These are phyloP conservation scores for Leccinum subatratum DNA, from an alignment of 1,284 basidiomycete genomes.

Conservation along the genomic window DNA sequence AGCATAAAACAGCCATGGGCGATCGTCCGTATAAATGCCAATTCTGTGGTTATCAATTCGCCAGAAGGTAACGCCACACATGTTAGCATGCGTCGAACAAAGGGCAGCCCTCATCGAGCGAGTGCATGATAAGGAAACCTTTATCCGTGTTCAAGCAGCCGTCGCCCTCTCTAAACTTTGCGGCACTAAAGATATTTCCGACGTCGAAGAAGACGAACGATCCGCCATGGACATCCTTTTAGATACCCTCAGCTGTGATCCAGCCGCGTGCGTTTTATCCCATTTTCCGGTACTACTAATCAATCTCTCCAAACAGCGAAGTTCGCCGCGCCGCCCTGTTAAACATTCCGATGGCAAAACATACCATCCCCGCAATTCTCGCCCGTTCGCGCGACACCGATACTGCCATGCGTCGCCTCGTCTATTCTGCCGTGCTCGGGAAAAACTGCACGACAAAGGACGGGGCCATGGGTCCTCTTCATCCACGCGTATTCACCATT, in stretches of 20 bases:
- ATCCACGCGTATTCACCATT: slow-evolving; percentile 68
- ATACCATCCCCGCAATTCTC: slow-evolving; percentile 67
- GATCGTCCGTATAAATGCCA: slow-evolving; percentile 88
- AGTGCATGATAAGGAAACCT: slow-evolving; percentile 79
- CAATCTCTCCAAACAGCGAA: slow-evolving; percentile 51
- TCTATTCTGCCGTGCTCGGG: slow-evolving; percentile 68
- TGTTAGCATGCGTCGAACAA: no score
- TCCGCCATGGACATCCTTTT: slow-evolving; percentile 67
- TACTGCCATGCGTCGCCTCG: slow-evolving; percentile 72
- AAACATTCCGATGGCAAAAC: slow-evolving; percentile 64
- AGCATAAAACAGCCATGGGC: slow-evolving; percentile 60
- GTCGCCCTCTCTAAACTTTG: slow-evolving; percentile 83
- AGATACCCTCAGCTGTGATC: slow-evolving; percentile 71
- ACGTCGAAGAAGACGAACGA: slow-evolving; percentile 61
- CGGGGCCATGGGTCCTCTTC: slow-evolving; percentile 48
- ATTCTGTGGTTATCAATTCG: slow-evolving; percentile 85
- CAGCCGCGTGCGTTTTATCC: slow-evolving; percentile 59
- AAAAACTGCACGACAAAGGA: slow-evolving; percentile 23
- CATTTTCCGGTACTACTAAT: not conserved
- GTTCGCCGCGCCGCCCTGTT: slow-evolving; percentile 85
- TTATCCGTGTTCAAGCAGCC: slow-evolving; percentile 81
- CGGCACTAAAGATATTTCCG: slow-evolving; percentile 69
- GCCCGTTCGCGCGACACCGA: slow-evolving; percentile 85
- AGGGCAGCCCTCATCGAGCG: slow-evolving; percentile 72
- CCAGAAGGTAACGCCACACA: slow-evolving; percentile 62